Percentiles rank a stretch among this genome's conserved stretches.
Conservation (phyloP, 1,284 basidiomycete genomes). For the Pulveroboletus ridleyi region DNA sequence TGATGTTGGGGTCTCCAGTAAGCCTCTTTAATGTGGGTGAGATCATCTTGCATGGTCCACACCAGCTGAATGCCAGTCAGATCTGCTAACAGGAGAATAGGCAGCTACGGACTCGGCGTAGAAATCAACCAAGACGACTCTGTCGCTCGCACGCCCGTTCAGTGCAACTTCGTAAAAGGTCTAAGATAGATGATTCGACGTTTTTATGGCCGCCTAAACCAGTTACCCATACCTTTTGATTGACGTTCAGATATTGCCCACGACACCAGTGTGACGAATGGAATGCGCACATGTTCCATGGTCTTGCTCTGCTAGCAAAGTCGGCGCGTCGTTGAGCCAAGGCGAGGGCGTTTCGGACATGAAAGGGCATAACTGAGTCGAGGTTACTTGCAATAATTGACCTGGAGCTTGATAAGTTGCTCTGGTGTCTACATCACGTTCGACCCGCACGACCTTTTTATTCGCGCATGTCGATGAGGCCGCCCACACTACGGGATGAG, state of each 20-base stretch:
- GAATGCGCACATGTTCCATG: conserved; percentile 20
- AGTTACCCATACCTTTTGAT: conserved; percentile 37
- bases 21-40: conserved; percentile 69
- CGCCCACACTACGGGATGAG: no score
- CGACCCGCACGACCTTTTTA: not conserved
- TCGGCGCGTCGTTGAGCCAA: conserved; percentile 16
- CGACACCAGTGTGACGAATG: conserved; percentile 35
- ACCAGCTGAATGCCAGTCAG: conserved; percentile 61
- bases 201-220: not conserved
- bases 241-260: conserved; percentile 43
- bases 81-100: conserved; percentile 3
- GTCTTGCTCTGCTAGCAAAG: conserved; percentile 11
- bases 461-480: no score
- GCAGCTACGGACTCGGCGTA: conserved; percentile 70
- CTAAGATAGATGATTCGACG: conserved; percentile 38
- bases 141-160: conserved; percentile 46
- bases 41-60: conserved; percentile 71
- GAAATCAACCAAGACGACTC: conserved; percentile 75
- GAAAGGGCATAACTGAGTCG: conserved; percentile 23
- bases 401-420: not conserved
- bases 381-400: not conserved
- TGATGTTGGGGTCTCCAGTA: conserved; percentile 48
- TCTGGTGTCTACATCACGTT: not conserved
- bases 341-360: conserved; percentile 17
- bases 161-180: conserved; percentile 53